Percentiles rank a stretch among this genome's conserved stretches.
Evolutionary conservation across 2,329 filamentous ascomycete genomes (phyloP).

Genomic region (Pseudogymnoascus sp.): DNA sequence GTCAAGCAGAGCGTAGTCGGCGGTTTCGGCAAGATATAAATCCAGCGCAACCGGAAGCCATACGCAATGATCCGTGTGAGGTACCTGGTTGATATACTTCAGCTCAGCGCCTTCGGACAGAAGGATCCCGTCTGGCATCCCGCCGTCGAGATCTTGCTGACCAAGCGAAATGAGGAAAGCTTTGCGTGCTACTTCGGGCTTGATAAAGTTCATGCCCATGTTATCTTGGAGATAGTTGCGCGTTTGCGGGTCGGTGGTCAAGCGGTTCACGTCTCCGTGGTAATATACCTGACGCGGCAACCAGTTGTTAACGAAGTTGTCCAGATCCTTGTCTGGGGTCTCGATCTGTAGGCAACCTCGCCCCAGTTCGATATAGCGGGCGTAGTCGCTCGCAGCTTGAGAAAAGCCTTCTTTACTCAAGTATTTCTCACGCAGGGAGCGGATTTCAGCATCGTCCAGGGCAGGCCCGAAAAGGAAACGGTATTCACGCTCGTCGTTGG

Average conservation of each 20-base stretch:
- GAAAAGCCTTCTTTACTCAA: slow-evolving; percentile 41
- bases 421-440: slow-evolving; percentile 37
- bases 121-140: slow-evolving; percentile 50
- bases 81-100: slow-evolving; percentile 54
- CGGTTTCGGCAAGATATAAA: slow-evolving; percentile 47
- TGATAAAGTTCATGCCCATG: slow-evolving; percentile 52
- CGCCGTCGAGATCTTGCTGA: slow-evolving; percentile 46
- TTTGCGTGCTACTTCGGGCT: slow-evolving; percentile 39
- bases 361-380: slow-evolving; percentile 42
- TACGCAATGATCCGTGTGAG: slow-evolving; percentile 51
- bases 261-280: slow-evolving; percentile 49
- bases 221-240: slow-evolving; percentile 53
- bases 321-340: slow-evolving; percentile 45
- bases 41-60: slow-evolving; percentile 49
- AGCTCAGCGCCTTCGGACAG: slow-evolving; percentile 45
- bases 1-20: slow-evolving; percentile 41
- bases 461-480: slow-evolving; percentile 49
- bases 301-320: slow-evolving; percentile 53
- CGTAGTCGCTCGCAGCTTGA: slow-evolving; percentile 38
- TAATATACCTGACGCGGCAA: slow-evolving; percentile 49
- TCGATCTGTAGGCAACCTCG: slow-evolving; percentile 43
- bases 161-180: slow-evolving; percentile 42
- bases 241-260: slow-evolving; percentile 51
- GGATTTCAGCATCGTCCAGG: slow-evolving; percentile 42
- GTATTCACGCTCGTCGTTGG: slow-evolving; percentile 36